Evolutionary conservation across 495 filamentous ascomycete species (phyloP).

Genomic region (Physcia stellaris): DNA sequence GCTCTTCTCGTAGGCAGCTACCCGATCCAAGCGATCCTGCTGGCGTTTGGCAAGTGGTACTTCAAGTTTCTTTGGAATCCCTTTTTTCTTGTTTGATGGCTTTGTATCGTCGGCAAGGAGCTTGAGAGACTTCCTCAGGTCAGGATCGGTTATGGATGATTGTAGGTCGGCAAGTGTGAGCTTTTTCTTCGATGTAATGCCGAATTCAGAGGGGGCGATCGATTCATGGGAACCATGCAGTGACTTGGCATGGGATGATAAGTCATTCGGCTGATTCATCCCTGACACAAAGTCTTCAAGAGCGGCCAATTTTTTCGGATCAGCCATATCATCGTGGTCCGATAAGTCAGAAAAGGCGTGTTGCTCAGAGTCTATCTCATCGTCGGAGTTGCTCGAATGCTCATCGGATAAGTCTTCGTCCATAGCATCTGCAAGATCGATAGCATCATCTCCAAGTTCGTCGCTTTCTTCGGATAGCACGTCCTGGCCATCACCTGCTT

Average conservation of each 20-base stretch:
- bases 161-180: conserved; percentile 71
- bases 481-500: conserved; percentile 36
- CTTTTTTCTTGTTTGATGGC: conserved; percentile 28
- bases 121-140: conserved; percentile 67
- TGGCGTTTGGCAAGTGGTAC: conserved; percentile 80
- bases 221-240: conserved; percentile 32
- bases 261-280: conserved; percentile 31
- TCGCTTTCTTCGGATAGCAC: conserved; percentile 45
- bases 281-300: conserved; percentile 59
- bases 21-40: conserved; percentile 76
- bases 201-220: conserved; percentile 41
- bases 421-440: conserved; percentile 63
- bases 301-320: conserved; percentile 45
- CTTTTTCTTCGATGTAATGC: conserved; percentile 47
- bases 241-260: conserved; percentile 17
- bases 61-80: conserved; percentile 58
- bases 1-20: conserved; percentile 76
- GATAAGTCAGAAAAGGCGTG: conserved; percentile 38
- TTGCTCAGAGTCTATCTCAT: conserved; percentile 32
- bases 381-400: conserved; percentile 33
- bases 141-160: conserved; percentile 57
- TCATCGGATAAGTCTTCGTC: conserved; percentile 18
- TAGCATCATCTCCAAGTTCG: conserved; percentile 68
- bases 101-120: conserved; percentile 36
- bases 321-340: conserved; percentile 44